Base-by-base conservation (phyloP, 768 basidiomycete species). In the Lactarius trivialis region DNA sequence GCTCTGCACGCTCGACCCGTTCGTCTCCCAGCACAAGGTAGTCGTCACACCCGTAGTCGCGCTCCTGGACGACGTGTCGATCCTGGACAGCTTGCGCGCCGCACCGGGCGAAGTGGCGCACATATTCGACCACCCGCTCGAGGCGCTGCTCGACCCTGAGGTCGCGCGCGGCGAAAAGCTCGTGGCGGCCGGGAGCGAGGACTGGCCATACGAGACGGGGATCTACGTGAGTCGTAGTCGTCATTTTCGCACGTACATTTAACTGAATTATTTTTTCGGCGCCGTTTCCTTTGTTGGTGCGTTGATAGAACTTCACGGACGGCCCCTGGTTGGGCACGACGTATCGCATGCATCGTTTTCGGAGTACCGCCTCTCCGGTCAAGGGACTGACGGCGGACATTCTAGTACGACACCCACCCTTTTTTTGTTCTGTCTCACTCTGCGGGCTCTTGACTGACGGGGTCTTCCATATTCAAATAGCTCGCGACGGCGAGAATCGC, bases 321-420 rank as follows among this genome's bases (percentile, higher is more conserved):
- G 71, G 82, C 1, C 70, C 76, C 2, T 78, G 81, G 73, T 72
- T 85, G 9, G 79, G 77, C 36, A 75, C 79, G 39, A 66, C 74
- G 0, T 94, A 93, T 67, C 82, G 93, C 19, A 86, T 91, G 83
- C 91, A 95, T 70, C 85, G 93, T 8, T 87, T 96, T 68, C 81
- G 90, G 37, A 85, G 87, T 3, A 78, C 78, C 0, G 86, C 86
- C 0, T 92, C 91, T 19, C 85, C 92, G 0, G 80, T 95, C 60
- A 92, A 91, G 71, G 93, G 93, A 0, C 72, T 95, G 2, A 94
- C 92, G 1, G 79, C 89, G 2, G 88, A 92, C 65, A 89, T 95
- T 15, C 74, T 95, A 56, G 91, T 91, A 65, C 62, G 86, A 61
- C 7, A 19, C 0, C 26, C 7, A 19, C 0, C 26, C 15, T 32